Evolutionary conservation across 495 filamentous ascomycete species (phyloP).

Genomic region (Aspergillus hancockii): DNA sequence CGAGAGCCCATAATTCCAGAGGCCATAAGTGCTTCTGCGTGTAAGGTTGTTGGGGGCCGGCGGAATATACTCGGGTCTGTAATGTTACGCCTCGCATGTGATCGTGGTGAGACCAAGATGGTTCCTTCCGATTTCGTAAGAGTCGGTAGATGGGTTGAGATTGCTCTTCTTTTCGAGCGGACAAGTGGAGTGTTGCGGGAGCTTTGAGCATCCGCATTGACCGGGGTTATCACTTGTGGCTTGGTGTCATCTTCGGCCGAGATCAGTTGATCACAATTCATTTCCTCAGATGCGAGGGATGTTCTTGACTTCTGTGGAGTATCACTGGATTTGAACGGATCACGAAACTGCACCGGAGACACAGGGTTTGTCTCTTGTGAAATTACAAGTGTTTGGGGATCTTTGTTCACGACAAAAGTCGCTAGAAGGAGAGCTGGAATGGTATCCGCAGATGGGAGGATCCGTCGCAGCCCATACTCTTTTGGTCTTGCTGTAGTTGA

Average conservation of each 20-base stretch:
- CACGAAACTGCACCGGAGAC: constrained; percentile 34
- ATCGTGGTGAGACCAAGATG: constrained; percentile 23
- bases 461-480: constrained; percentile 28
- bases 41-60: constrained; percentile 29
- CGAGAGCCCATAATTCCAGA: constrained; percentile 16
- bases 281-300: constrained; percentile 13
- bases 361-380: constrained; percentile 7
- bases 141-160: constrained; percentile 32
- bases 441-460: constrained; percentile 25
- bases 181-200: constrained; percentile 32
- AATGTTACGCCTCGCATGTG: constrained; percentile 39
- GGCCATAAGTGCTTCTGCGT: constrained; percentile 19
- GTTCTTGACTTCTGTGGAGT: constrained; percentile 9
- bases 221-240: constrained; percentile 18
- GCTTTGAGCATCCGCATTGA: constrained; percentile 20
- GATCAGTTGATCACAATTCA: constrained; percentile 22
- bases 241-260: constrained; percentile 31
- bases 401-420: constrained; percentile 32
- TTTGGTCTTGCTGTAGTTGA: constrained; percentile 30
- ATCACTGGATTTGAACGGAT: constrained; percentile 33
- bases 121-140: constrained; percentile 28
- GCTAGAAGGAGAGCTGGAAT: constrained; percentile 44
- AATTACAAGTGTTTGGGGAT: constrained; percentile 8
- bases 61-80: constrained; percentile 44
- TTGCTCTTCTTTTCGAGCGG: constrained; percentile 38